Evolutionary conservation across 805 yeast species (phyloP).

Genomic region (Blastobotrys terrestris): DNA sequence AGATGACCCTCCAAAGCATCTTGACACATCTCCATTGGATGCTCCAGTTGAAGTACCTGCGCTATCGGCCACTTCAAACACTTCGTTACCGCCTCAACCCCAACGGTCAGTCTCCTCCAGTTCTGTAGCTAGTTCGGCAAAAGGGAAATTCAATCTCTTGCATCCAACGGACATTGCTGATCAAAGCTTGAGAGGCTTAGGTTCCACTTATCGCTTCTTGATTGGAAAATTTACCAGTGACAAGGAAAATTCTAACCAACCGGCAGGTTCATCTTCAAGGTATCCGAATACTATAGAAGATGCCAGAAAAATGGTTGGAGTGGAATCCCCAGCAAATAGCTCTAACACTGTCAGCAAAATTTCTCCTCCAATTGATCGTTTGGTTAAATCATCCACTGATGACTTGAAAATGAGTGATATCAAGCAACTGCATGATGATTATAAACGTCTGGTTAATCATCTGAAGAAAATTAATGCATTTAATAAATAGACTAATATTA

Average conservation of each 20-base stretch:
- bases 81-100: neutral
- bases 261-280: too few relatives aligned
- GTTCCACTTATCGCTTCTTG: constrained; percentile 29
- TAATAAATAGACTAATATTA: constrained; percentile 19
- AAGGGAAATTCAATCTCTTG: neutral
- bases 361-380: constrained; percentile 18
- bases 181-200: constrained; percentile 27
- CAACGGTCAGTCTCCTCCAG: constrained; percentile 5
- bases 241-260: neutral
- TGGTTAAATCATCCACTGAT: constrained; percentile 24
- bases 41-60: neutral
- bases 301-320: constrained; percentile 21
- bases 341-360: constrained; percentile 3
- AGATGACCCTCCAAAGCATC: constrained; percentile 16
- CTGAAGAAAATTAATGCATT: constrained; percentile 25
- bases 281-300: constrained; percentile 23
- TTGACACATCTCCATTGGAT: constrained; percentile 16
- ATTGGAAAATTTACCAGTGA: constrained; percentile 22
- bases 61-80: neutral
- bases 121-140: neutral
- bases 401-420: constrained; percentile 32
- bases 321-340: constrained; percentile 12
- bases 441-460: constrained; percentile 31
- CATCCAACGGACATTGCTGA: constrained; percentile 26
- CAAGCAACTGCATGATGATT: constrained; percentile 31